Base-by-base conservation (phyloP, 2,329 filamentous ascomycete species). In the Ceratocystis papillata region DNA sequence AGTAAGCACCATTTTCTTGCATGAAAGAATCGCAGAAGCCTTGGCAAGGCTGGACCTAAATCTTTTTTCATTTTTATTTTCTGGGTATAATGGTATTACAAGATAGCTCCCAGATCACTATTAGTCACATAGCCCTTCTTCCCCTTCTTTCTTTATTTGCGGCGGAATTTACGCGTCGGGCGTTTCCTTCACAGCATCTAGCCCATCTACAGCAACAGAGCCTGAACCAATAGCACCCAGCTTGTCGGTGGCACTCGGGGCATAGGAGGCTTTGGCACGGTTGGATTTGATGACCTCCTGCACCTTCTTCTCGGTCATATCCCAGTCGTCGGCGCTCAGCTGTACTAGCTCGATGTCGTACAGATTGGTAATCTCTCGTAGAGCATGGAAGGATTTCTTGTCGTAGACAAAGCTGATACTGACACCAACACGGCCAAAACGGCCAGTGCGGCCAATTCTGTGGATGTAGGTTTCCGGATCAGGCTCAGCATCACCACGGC, bases 381-480 rank as follows among this genome's bases (percentile, higher is more conserved):
- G 83, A 71, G 89, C 88, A 57, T 83, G 75, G 81, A 86, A 97
- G 75, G 90, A 94, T 70, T 83, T 83, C 73, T 86, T 85, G 77
- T 95, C 91, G 71, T 91, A 89, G 64, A 99, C 90, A 72, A 99
- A 96, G 70, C 88, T 95, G 74, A 99, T 92, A 67, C 90, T 92
- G 71, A 97, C 94, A 72, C 94, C 94, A 44, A 97, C 91, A 75
- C 93, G 92, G 67, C 94, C 94, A 72, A 99, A 99, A 70, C 94
- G 89, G 69, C 94, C 94, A 15, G 94, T 99, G 73, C 94, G 90
- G 69, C 94, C 94, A 71, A 99, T 99, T 74, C 94, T 89, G 81
- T 99, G 94, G 62, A 99, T 87, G 74, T 99, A 99, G 0, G 94
- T 99, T 79, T 97, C 92, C 60, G 86, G 86, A 73, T 99, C 94